Evolutionary conservation across 257 asterid species (phyloP), one percentile per base, ranked within the genome.

Genomic region (Primulina tabacum): DNA sequence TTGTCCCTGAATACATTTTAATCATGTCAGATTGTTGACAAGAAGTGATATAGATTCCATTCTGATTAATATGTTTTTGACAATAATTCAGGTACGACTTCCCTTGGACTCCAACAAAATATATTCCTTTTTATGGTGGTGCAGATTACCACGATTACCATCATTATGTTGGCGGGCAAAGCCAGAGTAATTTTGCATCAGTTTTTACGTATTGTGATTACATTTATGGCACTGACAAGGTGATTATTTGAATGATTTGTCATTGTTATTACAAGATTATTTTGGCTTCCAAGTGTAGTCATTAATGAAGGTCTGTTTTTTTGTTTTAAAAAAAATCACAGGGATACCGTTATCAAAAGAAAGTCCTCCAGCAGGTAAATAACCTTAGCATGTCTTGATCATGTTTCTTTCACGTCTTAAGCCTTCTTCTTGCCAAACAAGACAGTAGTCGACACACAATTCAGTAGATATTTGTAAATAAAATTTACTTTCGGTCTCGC

Each of bases 181-280:
- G 99, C 80, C 98, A 94, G 76, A 94, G 99, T 80, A 94, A 94
- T 78, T 94, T 94, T 75, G 97, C 99, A 67, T 91, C 99, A 21
- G 99, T 94, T 29, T 94, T 94, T 84, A 94, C 99, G 62, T 94
- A 94, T 53, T 94, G 99, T 11, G 99, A 94, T 80, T 94, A 81
- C 80, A 82, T 94, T 55, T 94, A 94, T 75, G 97, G 99, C 81
- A 94, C 99, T 30, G 97, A 94, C 81, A 94, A 94, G 97, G 99
- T 88, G 62, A 83, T 71, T 58, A 32, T 66, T 47, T 5, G 4
- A 62, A 30, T 61, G 29, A 7, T 71, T 65, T 33, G 17, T 47
- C 33, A 57, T 18, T 17, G 58, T 56, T 33, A 21, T 37, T 64
- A 37, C 40, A 35, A 72, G 40, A 67, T 55, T 56, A 40, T 60